Evolutionary conservation across 805 yeast species (phyloP), one percentile per base, ranked within the genome.

Genomic region (Wickerhamomyces rabaulensis): DNA sequence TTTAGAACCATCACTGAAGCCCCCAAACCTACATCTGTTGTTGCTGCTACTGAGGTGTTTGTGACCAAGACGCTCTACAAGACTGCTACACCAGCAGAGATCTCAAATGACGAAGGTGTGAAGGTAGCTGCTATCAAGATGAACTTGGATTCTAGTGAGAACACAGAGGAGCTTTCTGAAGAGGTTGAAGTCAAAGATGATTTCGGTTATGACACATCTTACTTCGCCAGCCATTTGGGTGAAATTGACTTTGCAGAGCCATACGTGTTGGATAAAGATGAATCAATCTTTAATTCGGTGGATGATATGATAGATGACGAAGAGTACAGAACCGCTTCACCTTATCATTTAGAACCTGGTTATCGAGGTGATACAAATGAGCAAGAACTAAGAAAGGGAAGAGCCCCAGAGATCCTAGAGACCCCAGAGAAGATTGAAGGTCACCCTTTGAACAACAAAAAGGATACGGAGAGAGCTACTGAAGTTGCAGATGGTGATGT

Each of bases 181-280:
- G 23, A 22, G 23, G 8, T 22, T 22, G 23, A 16, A 27, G 27
- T 8, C 15, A 40, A 16, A 13, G 37, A 40, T 0, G 40, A 39
- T n/a, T 44, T 44, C 44, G 52, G 49, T 1, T 52, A 38, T 39
- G 48, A 44, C 42, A 21, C 44, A 12, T 49, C 42, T 9, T 50
- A 50, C 31, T 52, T 52, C 17, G 27, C 44, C 5, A 43, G 26
- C 23, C 41, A 46, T 29, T 31, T 43, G 22, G 16, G 19, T 15
- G 17, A 22, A 5, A 3, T 19, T 6, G 16, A 23, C 12, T 22
- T 23, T 15, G 21, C 17, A 23, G 23, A 36, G n/a, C 3, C n/a
- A 19, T 10, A 27, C n/a, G n/a, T 13, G 15, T 7, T 13, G 15
- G 31, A 27, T 27, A 27, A 12, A 10, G n/a, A 27, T 27, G n/a